These are phyloP conservation scores for Barnettozyma californica DNA, from an alignment of 805 yeast species.

Conservation along the genomic window DNA sequence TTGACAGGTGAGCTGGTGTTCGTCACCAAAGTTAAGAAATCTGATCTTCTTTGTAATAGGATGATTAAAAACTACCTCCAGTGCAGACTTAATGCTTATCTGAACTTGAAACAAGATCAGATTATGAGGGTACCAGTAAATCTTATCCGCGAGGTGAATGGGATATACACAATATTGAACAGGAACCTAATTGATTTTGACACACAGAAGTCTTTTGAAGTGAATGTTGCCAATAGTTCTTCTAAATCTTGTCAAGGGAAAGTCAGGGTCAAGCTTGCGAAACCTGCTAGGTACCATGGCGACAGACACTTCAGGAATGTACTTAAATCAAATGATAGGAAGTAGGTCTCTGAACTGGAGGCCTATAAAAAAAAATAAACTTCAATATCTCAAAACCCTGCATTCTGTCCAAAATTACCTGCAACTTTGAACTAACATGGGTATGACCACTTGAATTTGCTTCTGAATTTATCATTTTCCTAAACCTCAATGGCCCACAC, in stretches of 20 bases:
- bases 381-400: slow-evolving; percentile 39
- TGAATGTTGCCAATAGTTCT: slow-evolving; percentile 17
- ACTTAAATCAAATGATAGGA: slow-evolving; percentile 30
- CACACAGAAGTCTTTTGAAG: slow-evolving; percentile 15
- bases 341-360: slow-evolving; percentile 46
- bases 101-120: slow-evolving; percentile 24
- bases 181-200: slow-evolving; percentile 27
- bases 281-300: slow-evolving; percentile 27
- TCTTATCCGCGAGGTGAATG: slow-evolving; percentile 22
- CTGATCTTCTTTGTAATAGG: slow-evolving; percentile 28
- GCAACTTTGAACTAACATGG: slow-evolving; percentile 37
- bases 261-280: slow-evolving; percentile 26
- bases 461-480: slow-evolving; percentile 44
- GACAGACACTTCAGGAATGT: slow-evolving; percentile 31
- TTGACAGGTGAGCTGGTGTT: slow-evolving; percentile 37
- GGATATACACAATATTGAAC: slow-evolving; percentile 24
- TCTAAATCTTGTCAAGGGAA: slow-evolving; percentile 27
- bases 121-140: slow-evolving; percentile 29
- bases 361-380: slow-evolving; percentile 36
- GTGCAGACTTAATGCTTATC: slow-evolving; percentile 20
- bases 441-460: slow-evolving; percentile 43
- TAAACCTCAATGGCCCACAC: slow-evolving; percentile 46
- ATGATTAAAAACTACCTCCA: slow-evolving; percentile 32
- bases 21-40: slow-evolving; percentile 31
- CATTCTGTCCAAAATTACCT: slow-evolving; percentile 44